phyloP scores from a whole-genome alignment of 2,329 filamentous ascomycete species.

The Phaeosphaeria sp. region DNA sequence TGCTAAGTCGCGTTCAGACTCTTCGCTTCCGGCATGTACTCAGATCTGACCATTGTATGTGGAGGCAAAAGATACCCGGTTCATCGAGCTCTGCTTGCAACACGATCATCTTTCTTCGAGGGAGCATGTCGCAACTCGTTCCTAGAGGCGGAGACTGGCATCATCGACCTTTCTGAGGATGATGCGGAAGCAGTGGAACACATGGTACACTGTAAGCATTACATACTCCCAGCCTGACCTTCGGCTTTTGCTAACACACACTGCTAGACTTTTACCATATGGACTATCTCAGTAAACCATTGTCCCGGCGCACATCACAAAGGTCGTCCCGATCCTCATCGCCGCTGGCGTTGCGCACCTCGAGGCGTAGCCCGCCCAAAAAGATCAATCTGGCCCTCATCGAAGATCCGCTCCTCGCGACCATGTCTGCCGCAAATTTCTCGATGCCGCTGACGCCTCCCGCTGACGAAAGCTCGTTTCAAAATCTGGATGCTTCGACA shows the following conservation, averaged over 20 bases:
- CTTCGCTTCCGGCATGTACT: conserved; percentile 51
- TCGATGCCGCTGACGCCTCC: conserved; percentile 35
- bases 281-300: conserved; percentile 46
- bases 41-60: conserved; percentile 57
- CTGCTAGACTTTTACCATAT: conserved; percentile 49
- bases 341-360: conserved; percentile 22
- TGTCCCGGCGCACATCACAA: conserved; percentile 38
- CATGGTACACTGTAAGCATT: conserved; percentile 49
- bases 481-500: conserved; percentile 25
- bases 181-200: conserved; percentile 50
- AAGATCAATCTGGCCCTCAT: conserved; percentile 42
- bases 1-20: conserved; percentile 45
- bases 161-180: conserved; percentile 50
- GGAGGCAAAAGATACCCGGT: conserved; percentile 54
- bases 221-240: conserved; percentile 4
- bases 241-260: conserved; percentile 21
- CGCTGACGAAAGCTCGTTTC: conserved; percentile 29
- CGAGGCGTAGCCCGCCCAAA: conserved; percentile 22
- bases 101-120: conserved; percentile 55
- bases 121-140: conserved; percentile 50
- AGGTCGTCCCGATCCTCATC: conserved; percentile 32
- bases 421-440: conserved; percentile 30
- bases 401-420: conserved; percentile 49
- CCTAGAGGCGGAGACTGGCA: conserved; percentile 44
- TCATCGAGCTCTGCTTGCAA: conserved; percentile 57